Evolutionary conservation across 805 yeast genomes (phyloP), one percentile per base, ranked within the genome.

Genomic region (Groenewaldozyma tartarivorans): DNA sequence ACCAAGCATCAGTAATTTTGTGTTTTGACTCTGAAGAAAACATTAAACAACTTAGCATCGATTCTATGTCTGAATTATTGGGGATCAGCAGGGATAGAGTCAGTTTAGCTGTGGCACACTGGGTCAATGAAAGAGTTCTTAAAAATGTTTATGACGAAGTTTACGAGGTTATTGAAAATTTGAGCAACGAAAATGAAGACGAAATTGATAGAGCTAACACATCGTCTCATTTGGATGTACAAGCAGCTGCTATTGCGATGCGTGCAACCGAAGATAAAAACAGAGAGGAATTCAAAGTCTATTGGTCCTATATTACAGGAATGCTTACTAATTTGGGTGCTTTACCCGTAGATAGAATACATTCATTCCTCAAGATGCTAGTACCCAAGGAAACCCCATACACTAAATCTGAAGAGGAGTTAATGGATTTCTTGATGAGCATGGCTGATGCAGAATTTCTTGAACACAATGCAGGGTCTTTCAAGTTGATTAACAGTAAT

Each of bases 61-160:
- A 52, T 5, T 56, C 62, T 3, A 55, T 76, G 2, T 44, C 53
- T 16, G 47, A 48, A 35, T 45, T 51, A 11, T 57, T 79, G 15
- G 60, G 63, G 2, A 68, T 81, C 68, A 58, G 66, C 1, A 55
- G 62, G 3, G 62, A 64, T 13, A 37, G 60, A 13, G 75, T 72
- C 0, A 51, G 50, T 2, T 57, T 57, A 1, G 62, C 70, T 0
- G 48, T 79, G 4, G 45, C 59, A 3, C 84, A 70, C 52, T 88
- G 96, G 96, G 70, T 73, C 2, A 64, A 69, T 17, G 58, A 70
- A 36, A 75, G 72, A 0, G 74, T 86, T 0, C 49, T 88, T 4
- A 48, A 44, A 4, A 47, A 47, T 39, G 36, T 33, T 3, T 40
- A 21, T 13, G 47, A 26, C 11, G 30, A 21, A 20, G 13, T 24